Percentiles rank a stretch among this genome's conserved stretches.
Evolutionary conservation across 2,329 filamentous ascomycete species (phyloP).

Genomic region (Neophaeococcomyces aloes): DNA sequence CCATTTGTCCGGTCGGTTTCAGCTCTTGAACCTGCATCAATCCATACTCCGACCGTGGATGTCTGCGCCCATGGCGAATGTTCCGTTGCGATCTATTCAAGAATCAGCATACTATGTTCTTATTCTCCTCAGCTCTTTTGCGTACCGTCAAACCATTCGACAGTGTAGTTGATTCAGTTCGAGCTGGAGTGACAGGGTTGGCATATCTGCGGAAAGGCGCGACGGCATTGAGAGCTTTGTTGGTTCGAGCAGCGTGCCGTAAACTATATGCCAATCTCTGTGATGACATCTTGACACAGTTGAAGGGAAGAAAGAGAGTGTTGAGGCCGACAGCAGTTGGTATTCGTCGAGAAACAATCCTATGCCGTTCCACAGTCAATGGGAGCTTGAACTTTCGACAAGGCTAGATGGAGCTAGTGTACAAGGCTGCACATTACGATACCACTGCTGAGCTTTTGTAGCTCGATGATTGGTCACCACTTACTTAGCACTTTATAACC

Average conservation of each 20-base stretch:
- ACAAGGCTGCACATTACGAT: too few relatives aligned
- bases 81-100: slow-evolving; percentile 81
- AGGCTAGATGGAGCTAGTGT: too few relatives aligned
- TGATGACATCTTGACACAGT: slow-evolving; percentile 64
- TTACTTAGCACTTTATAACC: too few relatives aligned
- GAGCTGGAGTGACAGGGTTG: slow-evolving; percentile 67
- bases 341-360: too few relatives aligned
- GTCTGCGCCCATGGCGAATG: slow-evolving; percentile 98
- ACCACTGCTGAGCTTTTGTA: too few relatives aligned
- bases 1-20: slow-evolving; percentile 98
- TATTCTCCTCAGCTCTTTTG: slow-evolving; percentile 15
- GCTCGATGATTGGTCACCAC: too few relatives aligned
- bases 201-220: slow-evolving; percentile 79
- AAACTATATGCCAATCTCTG: slow-evolving; percentile 94
- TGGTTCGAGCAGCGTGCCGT: slow-evolving; percentile 77
- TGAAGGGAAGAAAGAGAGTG: slow-evolving; percentile 1
- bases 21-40: slow-evolving; percentile 94
- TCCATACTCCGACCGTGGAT: slow-evolving; percentile 97
- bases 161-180: slow-evolving; percentile 91
- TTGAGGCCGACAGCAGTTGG: not conserved
- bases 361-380: too few relatives aligned
- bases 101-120: slow-evolving; percentile 11
- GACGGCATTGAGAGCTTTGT: slow-evolving; percentile 70
- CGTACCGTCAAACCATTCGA: slow-evolving; percentile 93
- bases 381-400: too few relatives aligned